These are phyloP conservation scores for Testicularia cyperi DNA, from an alignment of 1,284 basidiomycete genomes.

Conservation along the genomic window DNA sequence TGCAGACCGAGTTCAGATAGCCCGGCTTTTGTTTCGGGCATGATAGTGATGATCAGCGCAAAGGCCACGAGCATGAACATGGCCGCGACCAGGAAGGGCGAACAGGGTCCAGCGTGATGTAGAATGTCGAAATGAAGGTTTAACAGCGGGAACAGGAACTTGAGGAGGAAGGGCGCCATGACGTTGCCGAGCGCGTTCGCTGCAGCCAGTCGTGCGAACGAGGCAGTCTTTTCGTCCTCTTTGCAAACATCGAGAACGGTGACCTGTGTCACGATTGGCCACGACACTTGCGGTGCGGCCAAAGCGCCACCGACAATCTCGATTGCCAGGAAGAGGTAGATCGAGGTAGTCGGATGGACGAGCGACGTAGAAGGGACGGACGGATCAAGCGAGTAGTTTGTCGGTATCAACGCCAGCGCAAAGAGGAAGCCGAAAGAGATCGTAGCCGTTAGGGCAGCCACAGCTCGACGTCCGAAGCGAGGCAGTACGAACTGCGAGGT, in stretches of 20 bases:
- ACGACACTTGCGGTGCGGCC: slow-evolving; percentile 3
- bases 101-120: slow-evolving; percentile 19
- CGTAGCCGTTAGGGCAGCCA: background rate
- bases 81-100: slow-evolving; percentile 15
- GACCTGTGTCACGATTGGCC: slow-evolving; percentile 12
- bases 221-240: slow-evolving; percentile 20
- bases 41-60: background rate
- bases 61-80: background rate
- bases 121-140: slow-evolving; percentile 23
- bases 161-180: slow-evolving; percentile 3
- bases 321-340: slow-evolving; percentile 2
- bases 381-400: slow-evolving; percentile 28
- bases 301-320: slow-evolving; percentile 4
- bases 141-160: slow-evolving; percentile 11
- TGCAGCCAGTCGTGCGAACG: slow-evolving; percentile 7
- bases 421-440: background rate
- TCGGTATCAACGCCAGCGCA: slow-evolving; percentile 6
- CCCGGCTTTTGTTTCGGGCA: slow-evolving; percentile 17
- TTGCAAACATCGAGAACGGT: slow-evolving; percentile 21
- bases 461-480: slow-evolving; percentile 7
- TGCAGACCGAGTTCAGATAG: too few relatives aligned
- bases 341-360: slow-evolving; percentile 9
- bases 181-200: slow-evolving; percentile 13
- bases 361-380: slow-evolving; percentile 10
- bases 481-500: slow-evolving; percentile 15